Evolutionary conservation across 1,139 yeast species (phyloP).

Genomic region (Yamadazyma diddensiae): DNA sequence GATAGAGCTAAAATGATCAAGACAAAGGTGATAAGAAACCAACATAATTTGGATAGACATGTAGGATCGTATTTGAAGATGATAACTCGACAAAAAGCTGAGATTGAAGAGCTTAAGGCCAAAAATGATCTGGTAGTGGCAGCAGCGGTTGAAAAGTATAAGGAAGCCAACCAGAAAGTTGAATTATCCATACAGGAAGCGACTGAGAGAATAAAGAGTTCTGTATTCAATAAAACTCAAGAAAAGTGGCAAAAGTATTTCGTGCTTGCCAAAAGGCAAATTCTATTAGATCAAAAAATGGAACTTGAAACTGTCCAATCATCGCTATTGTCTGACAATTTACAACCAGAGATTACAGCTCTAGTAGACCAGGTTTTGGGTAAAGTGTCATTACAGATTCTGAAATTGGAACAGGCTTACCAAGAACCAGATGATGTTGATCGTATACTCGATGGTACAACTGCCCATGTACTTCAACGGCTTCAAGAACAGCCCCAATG

Average conservation of each 20-base stretch:
- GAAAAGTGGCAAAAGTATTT: constrained; percentile 48
- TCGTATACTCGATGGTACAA: constrained; percentile 40
- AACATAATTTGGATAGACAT: constrained; percentile 75
- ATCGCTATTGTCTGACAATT: background rate
- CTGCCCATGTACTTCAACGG: constrained; percentile 39
- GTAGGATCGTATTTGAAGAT: constrained; percentile 84
- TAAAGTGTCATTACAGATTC: constrained; percentile 40
- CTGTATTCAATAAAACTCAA: constrained; percentile 39
- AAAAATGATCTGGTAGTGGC: constrained; percentile 50
- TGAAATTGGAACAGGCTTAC: constrained; percentile 50
- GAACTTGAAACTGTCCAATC: constrained; percentile 26
- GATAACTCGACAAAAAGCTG: constrained; percentile 79
- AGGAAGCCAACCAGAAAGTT: constrained; percentile 30
- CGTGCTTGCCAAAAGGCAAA: constrained; percentile 56
- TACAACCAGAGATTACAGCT: constrained; percentile 9
- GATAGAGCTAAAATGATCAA: constrained; percentile 88
- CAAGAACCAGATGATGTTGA: constrained; percentile 51
- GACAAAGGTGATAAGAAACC: constrained; percentile 74
- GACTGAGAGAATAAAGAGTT: constrained; percentile 34
- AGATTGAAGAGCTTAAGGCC: constrained; percentile 65
- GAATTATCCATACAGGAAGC: constrained; percentile 38
- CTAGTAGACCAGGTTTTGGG: constrained; percentile 26
- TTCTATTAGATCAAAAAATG: constrained; percentile 42
- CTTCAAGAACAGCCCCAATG: constrained; percentile 55
- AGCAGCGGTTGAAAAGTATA: constrained; percentile 28